A percentile compares a stretch with the other conserved stretches of the same genome.
Evolutionary conservation across 2,329 filamentous ascomycete species (phyloP).

Genomic region (Beauveria sp.): DNA sequence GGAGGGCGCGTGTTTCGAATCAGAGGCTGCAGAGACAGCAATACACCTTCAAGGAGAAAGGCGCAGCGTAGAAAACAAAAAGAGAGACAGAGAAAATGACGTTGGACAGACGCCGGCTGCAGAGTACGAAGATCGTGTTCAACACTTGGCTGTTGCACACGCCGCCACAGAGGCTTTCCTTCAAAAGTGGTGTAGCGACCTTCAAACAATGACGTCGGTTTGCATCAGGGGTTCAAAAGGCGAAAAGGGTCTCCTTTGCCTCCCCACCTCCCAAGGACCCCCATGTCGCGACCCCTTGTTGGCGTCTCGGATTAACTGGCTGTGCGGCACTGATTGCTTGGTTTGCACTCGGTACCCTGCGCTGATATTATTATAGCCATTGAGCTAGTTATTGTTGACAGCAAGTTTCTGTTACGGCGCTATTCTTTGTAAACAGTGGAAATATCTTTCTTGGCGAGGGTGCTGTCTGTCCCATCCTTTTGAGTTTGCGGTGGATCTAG

Average conservation of each 20-base stretch:
- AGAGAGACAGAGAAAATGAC: no score
- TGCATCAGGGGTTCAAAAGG: background rate
- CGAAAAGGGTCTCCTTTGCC: background rate
- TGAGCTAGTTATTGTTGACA: no score
- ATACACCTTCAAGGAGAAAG: no score
- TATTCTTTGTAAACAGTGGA: no score
- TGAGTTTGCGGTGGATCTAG: no score
- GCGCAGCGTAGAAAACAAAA: no score
- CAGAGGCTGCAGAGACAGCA: no score
- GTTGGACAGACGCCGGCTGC: background rate
- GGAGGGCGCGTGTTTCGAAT: no score
- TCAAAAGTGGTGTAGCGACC: background rate
- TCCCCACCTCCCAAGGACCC: background rate
- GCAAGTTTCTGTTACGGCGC: no score
- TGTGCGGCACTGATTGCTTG: background rate
- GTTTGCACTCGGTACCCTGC: background rate
- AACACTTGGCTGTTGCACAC: background rate
- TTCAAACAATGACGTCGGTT: slow-evolving; percentile 3
- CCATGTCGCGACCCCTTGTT: background rate
- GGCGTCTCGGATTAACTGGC: background rate
- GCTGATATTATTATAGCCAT: no score
- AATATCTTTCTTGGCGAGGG: no score
- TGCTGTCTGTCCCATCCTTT: no score
- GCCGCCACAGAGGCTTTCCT: background rate
- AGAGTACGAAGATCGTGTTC: background rate